Evolutionary conservation across 345 rosid species (phyloP).

Genomic region (Diplotaxis tenuifolia): DNA sequence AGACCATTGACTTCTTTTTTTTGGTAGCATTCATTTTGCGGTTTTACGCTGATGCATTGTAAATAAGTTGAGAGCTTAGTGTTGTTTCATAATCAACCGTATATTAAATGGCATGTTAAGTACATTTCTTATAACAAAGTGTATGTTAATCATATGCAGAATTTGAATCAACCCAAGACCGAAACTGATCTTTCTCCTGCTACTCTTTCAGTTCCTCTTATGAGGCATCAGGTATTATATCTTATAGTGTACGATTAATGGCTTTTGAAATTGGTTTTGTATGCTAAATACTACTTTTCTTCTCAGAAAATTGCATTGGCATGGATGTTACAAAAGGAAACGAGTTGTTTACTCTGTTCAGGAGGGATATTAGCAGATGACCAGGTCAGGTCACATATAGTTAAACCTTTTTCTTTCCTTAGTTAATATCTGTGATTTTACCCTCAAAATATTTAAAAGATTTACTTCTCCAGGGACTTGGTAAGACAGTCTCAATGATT

Average conservation of each 20-base stretch:
- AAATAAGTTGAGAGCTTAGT: background rate
- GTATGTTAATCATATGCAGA: conserved; percentile 46
- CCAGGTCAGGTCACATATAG: conserved; percentile 67
- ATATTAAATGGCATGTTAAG: background rate
- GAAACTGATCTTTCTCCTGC: conserved; percentile 71
- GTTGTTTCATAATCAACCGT: conserved; percentile 2
- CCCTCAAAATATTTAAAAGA: conserved; percentile 16
- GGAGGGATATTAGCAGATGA: conserved; percentile 99
- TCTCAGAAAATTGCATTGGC: conserved; percentile 92
- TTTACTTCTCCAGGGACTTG: conserved; percentile 73
- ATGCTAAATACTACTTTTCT: conserved; percentile 19
- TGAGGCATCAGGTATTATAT: conserved; percentile 91
- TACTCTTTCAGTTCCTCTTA: conserved; percentile 71
- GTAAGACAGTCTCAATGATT: conserved; percentile 91
- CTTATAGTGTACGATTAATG: conserved; percentile 10
- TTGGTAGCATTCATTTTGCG: background rate
- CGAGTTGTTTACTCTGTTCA: conserved; percentile 65
- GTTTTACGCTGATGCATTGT: background rate
- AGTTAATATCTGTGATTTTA: conserved; percentile 7
- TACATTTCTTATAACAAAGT: conserved; percentile 1
- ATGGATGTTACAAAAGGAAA: conserved; percentile 97
- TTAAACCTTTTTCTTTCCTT: conserved; percentile 3
- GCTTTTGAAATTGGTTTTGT: conserved; percentile 20
- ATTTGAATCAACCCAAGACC: conserved; percentile 73
- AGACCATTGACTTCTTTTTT: background rate